Conservation (phyloP, 768 basidiomycete species). For the Podaxis rugospora region DNA sequence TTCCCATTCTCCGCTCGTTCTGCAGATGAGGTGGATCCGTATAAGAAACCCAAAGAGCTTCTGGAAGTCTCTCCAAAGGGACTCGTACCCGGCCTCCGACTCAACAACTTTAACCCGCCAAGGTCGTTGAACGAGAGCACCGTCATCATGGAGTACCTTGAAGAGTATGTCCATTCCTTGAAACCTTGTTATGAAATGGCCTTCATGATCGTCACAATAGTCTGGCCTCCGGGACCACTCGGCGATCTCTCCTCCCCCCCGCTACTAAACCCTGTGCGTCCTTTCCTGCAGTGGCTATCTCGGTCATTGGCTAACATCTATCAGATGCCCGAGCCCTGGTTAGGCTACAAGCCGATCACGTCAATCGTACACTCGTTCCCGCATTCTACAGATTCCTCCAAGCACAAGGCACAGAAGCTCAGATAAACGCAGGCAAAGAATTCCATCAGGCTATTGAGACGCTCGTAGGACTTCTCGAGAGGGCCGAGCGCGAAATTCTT, state of each 20-base stretch:
- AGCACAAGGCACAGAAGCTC: conserved; percentile 53
- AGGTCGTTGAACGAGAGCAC: conserved; percentile 74
- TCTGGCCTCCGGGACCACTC: conserved; percentile 43
- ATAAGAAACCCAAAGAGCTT: conserved; percentile 75
- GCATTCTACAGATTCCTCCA: conserved; percentile 75
- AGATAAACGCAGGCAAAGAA: conserved; percentile 48
- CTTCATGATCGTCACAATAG: not conserved
- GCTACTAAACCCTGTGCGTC: conserved; percentile 53
- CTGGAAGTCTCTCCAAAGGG: conserved; percentile 82
- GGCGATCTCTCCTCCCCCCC: conserved; percentile 54
- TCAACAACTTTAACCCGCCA: conserved; percentile 51
- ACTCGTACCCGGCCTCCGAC: conserved; percentile 65
- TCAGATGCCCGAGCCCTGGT: conserved; percentile 65
- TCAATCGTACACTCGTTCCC: conserved; percentile 61
- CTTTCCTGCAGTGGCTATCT: not conserved
- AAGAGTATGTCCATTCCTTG: conserved; percentile 48
- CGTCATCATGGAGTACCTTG: conserved; percentile 73
- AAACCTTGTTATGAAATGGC: not conserved
- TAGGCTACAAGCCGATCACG: conserved; percentile 64
- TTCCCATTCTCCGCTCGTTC: not conserved
- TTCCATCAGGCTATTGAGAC: conserved; percentile 46
- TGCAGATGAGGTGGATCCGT: conserved; percentile 76
- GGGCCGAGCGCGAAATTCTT: conserved; percentile 45
- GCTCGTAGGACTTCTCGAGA: conserved; percentile 51
- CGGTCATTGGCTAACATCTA: not conserved